Evolutionary conservation across 2,329 filamentous ascomycete genomes (phyloP), one percentile per base, ranked within the genome.

Genomic region (Blumeriella jaapii): DNA sequence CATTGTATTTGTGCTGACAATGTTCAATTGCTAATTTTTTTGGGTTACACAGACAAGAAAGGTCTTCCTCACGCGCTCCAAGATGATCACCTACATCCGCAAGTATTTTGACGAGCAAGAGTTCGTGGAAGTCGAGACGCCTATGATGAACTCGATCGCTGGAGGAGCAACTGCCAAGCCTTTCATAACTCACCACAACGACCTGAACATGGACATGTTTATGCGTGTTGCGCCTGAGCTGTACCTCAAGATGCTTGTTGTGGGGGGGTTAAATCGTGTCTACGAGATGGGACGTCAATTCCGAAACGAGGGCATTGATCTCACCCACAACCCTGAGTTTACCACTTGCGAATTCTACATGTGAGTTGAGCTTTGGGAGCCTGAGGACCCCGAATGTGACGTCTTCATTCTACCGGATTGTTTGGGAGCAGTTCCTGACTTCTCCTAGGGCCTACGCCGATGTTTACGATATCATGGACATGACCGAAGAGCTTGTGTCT

Each of bases 241-340:
- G 37, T 94, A 93, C 61, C 78, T 98, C 52, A 98, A 98, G 81
- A 85, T 93, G 77, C 45, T 79, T 39, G 82, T 96, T 31, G 89
- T 98, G 19, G 93, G 93, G 54, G 91, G 89, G 40, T 71, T 96
- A 26, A 84, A 94, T 65, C 77, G 83, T 52, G 91, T 98, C 10
- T 98, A 94, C 62, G 91, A 98, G 59, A 76, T 98, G 44, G 91
- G 91, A 46, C 80, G 86, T 48, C 85, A 93, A 58, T 98, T 98
- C 74, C 70, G 91, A 53, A 98, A 98, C 55, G 87, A 94, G 61
- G 79, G 82, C 40, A 80, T 85, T 46, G 85, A 93, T 58, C 67
- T 91, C 32, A 98, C 91, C 6, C 91, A 98, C 69, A 98, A 96
- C 67, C 91, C 83, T 24, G 91, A 98, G 59, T 98, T 98, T 67